Evolutionary conservation across 768 basidiomycete genomes (phyloP), one percentile per base, ranked within the genome.

Genomic region (Austroboletus eburneus): DNA sequence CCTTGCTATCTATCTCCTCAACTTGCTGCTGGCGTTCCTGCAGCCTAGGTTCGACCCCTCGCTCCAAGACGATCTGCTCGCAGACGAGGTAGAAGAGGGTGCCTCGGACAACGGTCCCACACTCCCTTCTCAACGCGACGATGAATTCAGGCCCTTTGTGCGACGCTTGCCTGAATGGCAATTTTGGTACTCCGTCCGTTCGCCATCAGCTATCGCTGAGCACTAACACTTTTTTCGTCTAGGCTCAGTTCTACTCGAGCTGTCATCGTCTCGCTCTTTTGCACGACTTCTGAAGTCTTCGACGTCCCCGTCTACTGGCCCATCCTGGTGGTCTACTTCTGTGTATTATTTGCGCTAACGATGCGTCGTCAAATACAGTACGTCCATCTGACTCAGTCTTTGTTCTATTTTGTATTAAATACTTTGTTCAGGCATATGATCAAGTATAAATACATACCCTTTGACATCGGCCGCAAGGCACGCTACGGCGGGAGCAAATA

Each of bases 231-330:
- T 23, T 35, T 3, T n/a, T 45, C 13, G 4, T 25, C 4, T 25
- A 93, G 94, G 95, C 77, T 97, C 36, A 90, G 91, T 5, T 76
- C 91, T 1, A 98, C 93, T 6, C 85, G 89, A 38, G 92, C 95
- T 10, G 86, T 89, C 21, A n/a, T 87, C 18, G 63, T 99, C 43
- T 86, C 92, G 5, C 58, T 95, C 34, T 68, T 85, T 44, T 86
- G 86, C 65, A 90, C 96, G 2, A 71, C 85, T 46, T 94, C 90
- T 21, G 77, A 86, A 38, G 71, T 85, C 29, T 95, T 96, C 56
- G 94, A 98, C 64, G 87, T 99, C 18, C 95, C 96, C 7, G 96
- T 98, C 20, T 98, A 96, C 72, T 98, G 96, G 94, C 96, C 96
- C 8, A 98, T 99, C 67, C 81, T 99, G 45, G 83, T 98, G 57